Conservation (phyloP, 768 basidiomycete genomes). For the Kwoniella sp. region DNA sequence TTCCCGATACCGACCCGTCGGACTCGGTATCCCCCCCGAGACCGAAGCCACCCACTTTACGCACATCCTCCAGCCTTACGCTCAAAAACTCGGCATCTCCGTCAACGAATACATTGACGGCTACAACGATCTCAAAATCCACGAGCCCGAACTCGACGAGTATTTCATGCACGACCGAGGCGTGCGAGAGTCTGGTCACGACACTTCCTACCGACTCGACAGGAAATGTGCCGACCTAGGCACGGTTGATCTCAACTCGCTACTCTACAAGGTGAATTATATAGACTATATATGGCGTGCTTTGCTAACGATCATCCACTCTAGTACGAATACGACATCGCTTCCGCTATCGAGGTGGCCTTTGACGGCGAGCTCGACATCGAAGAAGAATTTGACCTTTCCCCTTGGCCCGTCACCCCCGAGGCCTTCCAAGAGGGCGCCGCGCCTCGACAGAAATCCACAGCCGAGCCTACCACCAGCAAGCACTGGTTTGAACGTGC, state of each 20-base stretch:
- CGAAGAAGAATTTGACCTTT: constrained; percentile 86
- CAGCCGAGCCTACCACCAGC: constrained; percentile 64
- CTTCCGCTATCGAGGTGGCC: constrained; percentile 92
- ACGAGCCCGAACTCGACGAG: constrained; percentile 87
- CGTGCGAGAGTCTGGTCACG: constrained; percentile 94
- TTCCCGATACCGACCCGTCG: constrained; percentile 90
- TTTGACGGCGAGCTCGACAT: constrained; percentile 90
- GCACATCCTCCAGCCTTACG: constrained; percentile 93
- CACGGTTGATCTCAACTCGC: constrained; percentile 91
- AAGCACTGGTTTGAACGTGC: constrained; percentile 94
- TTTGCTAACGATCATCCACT: constrained; percentile 21
- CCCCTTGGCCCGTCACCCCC: constrained; percentile 74
- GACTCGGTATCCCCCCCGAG: constrained; percentile 94
- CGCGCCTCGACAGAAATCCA: constrained; percentile 41
- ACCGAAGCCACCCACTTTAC: constrained; percentile 99
- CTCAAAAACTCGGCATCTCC: constrained; percentile 85
- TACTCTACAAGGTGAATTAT: constrained; percentile 74
- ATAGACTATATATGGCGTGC: too few species aligned
- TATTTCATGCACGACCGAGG: constrained; percentile 97
- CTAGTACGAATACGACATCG: constrained; percentile 91
- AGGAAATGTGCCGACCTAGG: constrained; percentile 95
- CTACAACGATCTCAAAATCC: constrained; percentile 81
- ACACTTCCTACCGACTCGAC: constrained; percentile 96
- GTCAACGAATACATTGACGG: constrained; percentile 95
- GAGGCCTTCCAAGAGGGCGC: constrained; percentile 60